Percentiles rank a stretch among this genome's conserved stretches.
Conservation (phyloP, 768 basidiomycete species). For the Gloeophyllum trabeum region DNA sequence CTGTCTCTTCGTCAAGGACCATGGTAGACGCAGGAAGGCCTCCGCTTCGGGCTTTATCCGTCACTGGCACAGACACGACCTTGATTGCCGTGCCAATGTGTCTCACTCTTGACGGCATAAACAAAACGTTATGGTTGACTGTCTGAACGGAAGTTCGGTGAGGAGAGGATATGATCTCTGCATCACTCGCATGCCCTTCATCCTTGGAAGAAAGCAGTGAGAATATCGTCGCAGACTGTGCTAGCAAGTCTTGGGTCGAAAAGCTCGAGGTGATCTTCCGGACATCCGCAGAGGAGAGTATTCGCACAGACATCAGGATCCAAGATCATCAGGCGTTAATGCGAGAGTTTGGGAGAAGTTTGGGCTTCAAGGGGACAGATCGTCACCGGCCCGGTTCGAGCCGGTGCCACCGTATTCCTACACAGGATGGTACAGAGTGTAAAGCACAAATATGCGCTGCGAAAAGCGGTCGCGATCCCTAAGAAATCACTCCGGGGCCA, state of each 20-base stretch:
- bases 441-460: no score
- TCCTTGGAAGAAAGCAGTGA: slow-evolving; percentile 13
- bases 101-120: slow-evolving; percentile 72
- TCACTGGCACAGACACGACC: slow-evolving; percentile 64
- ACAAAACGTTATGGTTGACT: slow-evolving; percentile 47
- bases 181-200: no score
- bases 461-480: no score
- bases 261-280: slow-evolving; percentile 33
- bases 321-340: no score
- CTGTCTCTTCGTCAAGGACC: slow-evolving; percentile 61
- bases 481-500: no score
- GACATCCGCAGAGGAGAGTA: slow-evolving; percentile 56
- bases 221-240: slow-evolving; percentile 40
- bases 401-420: no score
- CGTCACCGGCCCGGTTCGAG: no score
- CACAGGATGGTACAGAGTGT: no score
- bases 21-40: slow-evolving; percentile 74
- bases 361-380: no score
- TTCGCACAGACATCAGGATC: slow-evolving; percentile 41
- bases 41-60: slow-evolving; percentile 2
- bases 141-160: slow-evolving; percentile 48
- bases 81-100: slow-evolving; percentile 55
- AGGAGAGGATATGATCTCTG: slow-evolving; percentile 39
- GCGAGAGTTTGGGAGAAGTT: no score
- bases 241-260: slow-evolving; percentile 37